Evolutionary conservation across 139 green algal species (phyloP), one percentile per base, ranked within the genome.

Genomic region (Chlorella sp.): DNA sequence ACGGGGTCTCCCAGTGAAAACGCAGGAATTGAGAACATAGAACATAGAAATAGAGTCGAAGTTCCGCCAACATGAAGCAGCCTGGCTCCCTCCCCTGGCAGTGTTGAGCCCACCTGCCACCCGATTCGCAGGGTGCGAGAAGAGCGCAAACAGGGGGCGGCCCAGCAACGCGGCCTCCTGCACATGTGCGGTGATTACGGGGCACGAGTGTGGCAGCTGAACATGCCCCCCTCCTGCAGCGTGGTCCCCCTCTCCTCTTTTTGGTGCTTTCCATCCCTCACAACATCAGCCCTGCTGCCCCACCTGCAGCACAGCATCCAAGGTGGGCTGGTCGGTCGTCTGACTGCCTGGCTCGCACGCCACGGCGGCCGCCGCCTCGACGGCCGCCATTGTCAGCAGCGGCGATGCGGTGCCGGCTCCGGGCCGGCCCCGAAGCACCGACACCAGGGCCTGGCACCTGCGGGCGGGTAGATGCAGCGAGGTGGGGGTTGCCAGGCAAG

Each of bases 81-180:
- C n/a, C n/a, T n/a, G n/a, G n/a, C n/a, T n/a, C n/a, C n/a, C n/a
- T n/a, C n/a, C n/a, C n/a, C n/a, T n/a, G n/a, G n/a, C n/a, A n/a
- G n/a, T n/a, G n/a, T n/a, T n/a, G n/a, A n/a, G n/a, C n/a, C n/a
- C n/a, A n/a, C n/a, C n/a, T n/a, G 82, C 71, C 17, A 94, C 91
- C 17, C 80, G 64, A 9, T 61, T 61, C 3, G 88, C 83, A 14
- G 91, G 87, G 82, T 97, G 91, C 31, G 53, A 67, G 64, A 95
- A 96, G 23, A 97, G 85, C 2, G 68, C 41, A 64, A 97, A 97
- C 1, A 97, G 84, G 15, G 88, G 87, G 21, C 84, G 78, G 8
- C 93, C 93, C 41, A 95, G 71, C 1, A 62, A 59, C 3, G 90
- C 87, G 2, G 81, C 82, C 68, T 91, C 85, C 55, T 82, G 58